Percentiles rank a stretch among this genome's conserved stretches.
Conservation (phyloP, 2,329 filamentous ascomycete species). For the Sporothrix dimorphospora region DNA sequence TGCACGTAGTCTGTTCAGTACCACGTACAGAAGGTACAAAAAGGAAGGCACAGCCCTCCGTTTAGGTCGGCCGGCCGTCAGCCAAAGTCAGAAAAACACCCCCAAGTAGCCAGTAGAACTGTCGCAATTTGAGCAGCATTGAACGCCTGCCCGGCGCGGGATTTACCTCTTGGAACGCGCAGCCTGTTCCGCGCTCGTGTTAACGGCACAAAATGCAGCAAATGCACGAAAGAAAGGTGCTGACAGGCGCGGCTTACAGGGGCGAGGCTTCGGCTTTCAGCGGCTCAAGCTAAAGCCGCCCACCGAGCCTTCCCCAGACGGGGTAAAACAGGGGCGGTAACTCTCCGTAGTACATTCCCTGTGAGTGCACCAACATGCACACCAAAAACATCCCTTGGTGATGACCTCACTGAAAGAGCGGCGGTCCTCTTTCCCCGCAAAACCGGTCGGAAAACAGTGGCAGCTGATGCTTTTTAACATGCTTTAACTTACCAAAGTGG, state of each 20-base stretch:
- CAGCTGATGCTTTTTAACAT: background rate
- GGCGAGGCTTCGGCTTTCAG: constrained; percentile 20
- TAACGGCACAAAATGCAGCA: too few relatives aligned
- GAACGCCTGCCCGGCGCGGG: background rate
- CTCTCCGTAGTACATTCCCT: constrained; percentile 11
- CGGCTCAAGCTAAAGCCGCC: constrained; percentile 24
- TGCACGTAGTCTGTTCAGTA: background rate
- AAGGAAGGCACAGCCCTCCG: background rate
- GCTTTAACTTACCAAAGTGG: background rate
- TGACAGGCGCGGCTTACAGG: background rate
- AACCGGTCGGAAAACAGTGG: background rate
- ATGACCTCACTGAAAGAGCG: background rate
- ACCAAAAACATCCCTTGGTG: background rate
- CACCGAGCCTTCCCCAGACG: constrained; percentile 10
- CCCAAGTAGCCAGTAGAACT: background rate
- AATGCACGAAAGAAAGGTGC: background rate
- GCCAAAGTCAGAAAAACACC: background rate
- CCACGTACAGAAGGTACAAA: background rate
- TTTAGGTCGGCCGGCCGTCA: background rate
- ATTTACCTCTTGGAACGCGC: background rate
- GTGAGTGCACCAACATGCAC: background rate
- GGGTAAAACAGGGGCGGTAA: background rate
- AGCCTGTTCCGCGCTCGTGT: background rate
- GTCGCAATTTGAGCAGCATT: background rate
- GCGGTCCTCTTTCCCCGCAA: constrained; percentile 4